These are phyloP conservation scores for Fonsecaea monophora DNA, from an alignment of 2,329 filamentous ascomycete species.

Conservation along the genomic window DNA sequence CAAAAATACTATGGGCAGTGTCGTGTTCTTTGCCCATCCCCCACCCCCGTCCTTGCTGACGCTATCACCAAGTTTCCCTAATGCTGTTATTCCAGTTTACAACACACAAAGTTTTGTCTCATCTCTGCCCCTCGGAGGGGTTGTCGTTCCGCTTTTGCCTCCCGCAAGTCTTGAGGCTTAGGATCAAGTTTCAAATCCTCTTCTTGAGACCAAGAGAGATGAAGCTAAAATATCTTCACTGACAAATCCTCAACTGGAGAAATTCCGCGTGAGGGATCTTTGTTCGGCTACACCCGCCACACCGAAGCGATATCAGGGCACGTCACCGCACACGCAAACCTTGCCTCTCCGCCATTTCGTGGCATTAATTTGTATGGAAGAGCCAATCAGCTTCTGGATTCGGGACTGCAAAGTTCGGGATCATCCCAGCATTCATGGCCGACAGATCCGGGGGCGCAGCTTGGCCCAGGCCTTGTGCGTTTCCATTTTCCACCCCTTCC, in stretches of 20 bases:
- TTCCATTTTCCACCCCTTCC: conserved; percentile 28
- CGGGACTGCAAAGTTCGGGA: conserved; percentile 55
- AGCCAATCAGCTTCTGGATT: conserved; percentile 57
- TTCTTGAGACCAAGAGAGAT: not conserved
- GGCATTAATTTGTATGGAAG: conserved; percentile 31
- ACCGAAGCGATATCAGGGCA: not conserved
- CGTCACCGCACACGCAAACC: not conserved
- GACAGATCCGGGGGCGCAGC: conserved; percentile 31
- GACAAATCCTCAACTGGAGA: not conserved
- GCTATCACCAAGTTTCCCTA: not conserved
- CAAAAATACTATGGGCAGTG: conserved; percentile 9
- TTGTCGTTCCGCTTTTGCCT: not conserved
- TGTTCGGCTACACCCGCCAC: not conserved
- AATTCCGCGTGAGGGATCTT: not conserved
- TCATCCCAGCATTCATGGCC: conserved; percentile 50
- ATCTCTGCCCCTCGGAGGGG: not conserved
- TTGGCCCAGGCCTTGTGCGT: conserved; percentile 23
- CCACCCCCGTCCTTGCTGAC: conserved; percentile 22
- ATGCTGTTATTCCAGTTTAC: conserved; percentile 1
- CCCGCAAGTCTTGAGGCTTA: not conserved
- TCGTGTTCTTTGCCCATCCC: conserved; percentile 2
- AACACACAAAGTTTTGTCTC: not conserved
- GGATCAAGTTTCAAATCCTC: not conserved
- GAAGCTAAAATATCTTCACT: not conserved
- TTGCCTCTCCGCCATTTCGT: conserved; percentile 8